Base-by-base conservation (phyloP, 805 yeast species). In the Myxozyma geophila region DNA sequence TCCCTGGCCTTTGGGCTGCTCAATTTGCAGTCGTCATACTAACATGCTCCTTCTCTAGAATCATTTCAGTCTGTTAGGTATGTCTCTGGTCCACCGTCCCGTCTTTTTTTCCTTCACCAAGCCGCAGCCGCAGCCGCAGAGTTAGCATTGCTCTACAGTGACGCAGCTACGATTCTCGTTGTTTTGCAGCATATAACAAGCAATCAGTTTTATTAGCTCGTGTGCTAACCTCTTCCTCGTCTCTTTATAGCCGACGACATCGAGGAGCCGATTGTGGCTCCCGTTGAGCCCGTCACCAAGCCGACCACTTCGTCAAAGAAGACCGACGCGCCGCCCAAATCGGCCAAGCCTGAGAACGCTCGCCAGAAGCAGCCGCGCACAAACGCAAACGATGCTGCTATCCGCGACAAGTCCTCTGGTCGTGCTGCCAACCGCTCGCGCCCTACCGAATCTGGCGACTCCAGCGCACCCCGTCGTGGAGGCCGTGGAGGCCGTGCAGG, bases 381-480 rank as follows among this genome's bases (percentile, higher is more conserved):
- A 73, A 78, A 89, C 71, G 93, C 92, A 78, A 90, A 89, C 81
- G 96, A 89, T 72, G 93, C 88, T 73, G 96, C 92, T 69, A 78
- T 85, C 75, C 87, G 81, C 77, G 83, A 78, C 82, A 85, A 84
- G 80, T 74, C 78, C 75, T 83, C 87, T 79, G 91, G 91, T 83
- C 80, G 82, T 71, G 60, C 75, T 59, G 83, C 84, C 75, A 76
- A 63, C 68, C 60, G 60, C 48, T 53, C 67, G 35, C 70, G 67
- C 7, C 55, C 63, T n/a, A 66, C 67, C 36, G 73, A 63, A 48
- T 70, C 57, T 23, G 67, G 61, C 58, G 55, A 52, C 35, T 54
- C 19, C 54, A 61, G 58, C 62, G 57, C 47, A 51, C 49, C 66
- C 62, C 67, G 64, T 60, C 63, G 67, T 41, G 63, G 63, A n/a